Percentiles rank a stretch among this genome's conserved stretches.
phyloP scores from a whole-genome alignment of 1,284 basidiomycete species.

The Cryptococcus sp. region DNA sequence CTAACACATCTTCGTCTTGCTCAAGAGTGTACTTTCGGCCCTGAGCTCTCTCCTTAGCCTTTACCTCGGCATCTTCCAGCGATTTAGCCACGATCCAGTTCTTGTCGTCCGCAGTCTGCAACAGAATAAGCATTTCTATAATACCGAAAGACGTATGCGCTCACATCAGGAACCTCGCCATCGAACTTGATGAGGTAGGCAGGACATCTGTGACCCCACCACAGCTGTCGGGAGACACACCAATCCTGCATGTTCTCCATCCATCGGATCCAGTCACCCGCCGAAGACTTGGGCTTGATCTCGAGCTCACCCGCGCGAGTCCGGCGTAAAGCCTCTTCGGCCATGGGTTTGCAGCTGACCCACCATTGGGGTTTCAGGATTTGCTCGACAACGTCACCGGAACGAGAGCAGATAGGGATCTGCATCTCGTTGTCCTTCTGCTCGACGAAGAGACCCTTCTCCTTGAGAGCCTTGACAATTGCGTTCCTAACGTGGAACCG shows the following conservation, averaged over 20 bases:
- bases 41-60: constrained; percentile 72
- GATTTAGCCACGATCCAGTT: constrained; percentile 91
- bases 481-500: constrained; percentile 89
- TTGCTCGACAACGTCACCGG: constrained; percentile 94
- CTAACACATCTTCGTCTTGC: constrained; percentile 97
- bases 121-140: not conserved
- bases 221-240: constrained; percentile 98
- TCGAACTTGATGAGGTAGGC: constrained; percentile 91
- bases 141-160: constrained; percentile 34
- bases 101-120: constrained; percentile 66
- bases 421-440: constrained; percentile 95
- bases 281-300: constrained; percentile 81
- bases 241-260: constrained; percentile 95
- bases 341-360: constrained; percentile 91
- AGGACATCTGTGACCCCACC: constrained; percentile 98
- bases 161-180: constrained; percentile 72
- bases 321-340: constrained; percentile 79
- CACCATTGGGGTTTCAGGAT: constrained; percentile 99
- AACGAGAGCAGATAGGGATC: constrained; percentile 92
- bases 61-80: constrained; percentile 73
- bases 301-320: constrained; percentile 80
- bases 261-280: constrained; percentile 97
- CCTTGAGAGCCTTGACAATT: constrained; percentile 82
- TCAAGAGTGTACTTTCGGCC: constrained; percentile 74
- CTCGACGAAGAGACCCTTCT: constrained; percentile 83